Conservation (phyloP, 805 yeast species). For the Maudiozyma serrabonitensis region DNA sequence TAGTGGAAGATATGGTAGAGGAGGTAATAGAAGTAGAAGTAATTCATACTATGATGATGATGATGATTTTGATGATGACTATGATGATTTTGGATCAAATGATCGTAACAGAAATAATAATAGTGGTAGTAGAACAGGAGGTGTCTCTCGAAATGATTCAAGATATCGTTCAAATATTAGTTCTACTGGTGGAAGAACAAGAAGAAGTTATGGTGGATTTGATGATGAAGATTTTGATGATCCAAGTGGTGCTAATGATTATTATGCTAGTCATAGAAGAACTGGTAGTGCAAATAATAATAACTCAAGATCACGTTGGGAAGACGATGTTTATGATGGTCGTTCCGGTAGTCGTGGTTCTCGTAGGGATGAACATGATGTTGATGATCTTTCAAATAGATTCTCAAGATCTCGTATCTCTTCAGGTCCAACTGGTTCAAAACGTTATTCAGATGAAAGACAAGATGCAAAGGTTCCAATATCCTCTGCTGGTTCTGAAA, state of each 20-base stretch:
- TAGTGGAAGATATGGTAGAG: constrained; percentile 18
- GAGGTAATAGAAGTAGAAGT: constrained; percentile 5
- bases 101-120: constrained; percentile 3
- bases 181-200: background rate
- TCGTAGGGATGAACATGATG: constrained; percentile 11
- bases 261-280: constrained; percentile 27
- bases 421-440: constrained; percentile 31
- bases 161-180: constrained; percentile 3
- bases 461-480: constrained; percentile 5
- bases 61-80: constrained; percentile 20
- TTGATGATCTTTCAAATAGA: constrained; percentile 33
- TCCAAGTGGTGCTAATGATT: constrained; percentile 35
- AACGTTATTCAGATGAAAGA: constrained; percentile 3
- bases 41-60: constrained; percentile 20
- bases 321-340: constrained; percentile 74
- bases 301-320: constrained; percentile 51
- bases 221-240: constrained; percentile 19
- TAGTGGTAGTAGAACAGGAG: background rate
- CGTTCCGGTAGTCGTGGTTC: constrained; percentile 4
- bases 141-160: constrained; percentile 6
- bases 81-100: constrained; percentile 7
- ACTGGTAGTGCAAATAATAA: constrained; percentile 12
- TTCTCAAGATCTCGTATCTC: constrained; percentile 30
- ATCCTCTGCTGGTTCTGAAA: constrained; percentile 9
- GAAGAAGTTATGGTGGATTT: constrained; percentile 8